Base-by-base conservation (phyloP, 1,284 basidiomycete genomes). In the Gymnopus androsaceus region DNA sequence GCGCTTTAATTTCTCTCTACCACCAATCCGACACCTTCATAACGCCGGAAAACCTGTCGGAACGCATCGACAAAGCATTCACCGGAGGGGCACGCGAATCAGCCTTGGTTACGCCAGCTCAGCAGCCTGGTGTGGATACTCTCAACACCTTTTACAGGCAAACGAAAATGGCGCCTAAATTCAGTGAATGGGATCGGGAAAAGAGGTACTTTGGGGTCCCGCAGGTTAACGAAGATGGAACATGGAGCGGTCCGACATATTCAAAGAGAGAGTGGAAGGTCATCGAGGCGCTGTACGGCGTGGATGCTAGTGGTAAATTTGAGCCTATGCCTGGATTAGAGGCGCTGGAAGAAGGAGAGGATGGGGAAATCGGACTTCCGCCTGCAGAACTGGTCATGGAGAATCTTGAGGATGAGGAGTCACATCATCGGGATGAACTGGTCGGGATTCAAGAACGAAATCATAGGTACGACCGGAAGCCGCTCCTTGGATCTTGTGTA, bases 1-100 rank as follows among this genome's bases (percentile, higher is more conserved):
- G 86, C 58, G 83, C 86, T 4, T 82, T 90, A 61, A 78, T 89
- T 57, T 78, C 81, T 8, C 78, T 90, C 46, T 90, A 90, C 73
- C 88, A 90, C 74, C 80, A 87, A 69, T 71, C 83, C 42, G 79
- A 80, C 52, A 72, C 72, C 3, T 89, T 87, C 72, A 79, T 90
- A 59, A 88, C 87, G 8, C 75, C 75, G n/a, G 83, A 87, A 59
- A 88, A 80, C 63, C 80, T 90, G 37, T 76, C 79, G 21, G 59
- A 75, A n/a, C 74, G 72, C 50, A 89, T 90, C 51, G 85, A 89
- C 71, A 67, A 78, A 9, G 83, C 82, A 1, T 90, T 90, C 63
- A 49, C 72, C 3, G 56, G 25, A 23, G 34, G 28, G 21, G 19
- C 17, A 11, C 30, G 23, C 17, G 37, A 34, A 1, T 5, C 21